Evolutionary conservation across 1,284 basidiomycete species (phyloP).

Genomic region (Mycena citricolor): DNA sequence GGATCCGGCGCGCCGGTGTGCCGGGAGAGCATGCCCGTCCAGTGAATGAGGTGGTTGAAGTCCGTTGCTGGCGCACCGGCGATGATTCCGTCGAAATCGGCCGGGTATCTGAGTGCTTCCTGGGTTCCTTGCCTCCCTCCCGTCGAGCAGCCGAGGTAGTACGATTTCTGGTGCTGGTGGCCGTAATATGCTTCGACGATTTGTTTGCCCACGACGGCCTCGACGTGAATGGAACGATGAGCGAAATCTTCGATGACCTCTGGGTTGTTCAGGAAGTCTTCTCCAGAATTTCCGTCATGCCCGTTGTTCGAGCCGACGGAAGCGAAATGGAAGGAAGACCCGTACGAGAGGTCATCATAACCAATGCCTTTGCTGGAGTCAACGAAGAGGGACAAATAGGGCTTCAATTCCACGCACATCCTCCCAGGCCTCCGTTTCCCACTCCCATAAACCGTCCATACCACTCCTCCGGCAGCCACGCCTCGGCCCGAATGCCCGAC

Average conservation of each 20-base stretch:
- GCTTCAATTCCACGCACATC: constrained; percentile 23
- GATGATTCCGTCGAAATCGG: constrained; percentile 26
- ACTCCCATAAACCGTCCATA: constrained; percentile 24
- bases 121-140: constrained; percentile 25
- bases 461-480: constrained; percentile 27
- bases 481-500: constrained; percentile 19
- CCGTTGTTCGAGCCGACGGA: constrained; percentile 22
- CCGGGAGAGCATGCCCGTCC: constrained; percentile 8
- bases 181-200: constrained; percentile 20
- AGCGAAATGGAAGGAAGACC: constrained; percentile 25
- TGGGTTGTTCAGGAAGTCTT: constrained; percentile 17
- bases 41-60: constrained; percentile 12
- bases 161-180: constrained; percentile 13
- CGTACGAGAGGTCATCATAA: constrained; percentile 27
- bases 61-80: constrained; percentile 21
- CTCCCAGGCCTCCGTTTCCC: constrained; percentile 25
- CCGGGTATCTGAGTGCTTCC: constrained; percentile 22
- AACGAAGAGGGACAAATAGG: not conserved
- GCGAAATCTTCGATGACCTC: constrained; percentile 23
- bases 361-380: constrained; percentile 24
- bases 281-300: constrained; percentile 21
- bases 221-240: constrained; percentile 22
- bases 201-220: constrained; percentile 20
- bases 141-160: constrained; percentile 24
- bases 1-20: not conserved